phyloP scores from a whole-genome alignment of 768 basidiomycete genomes.

The Fomitopsis pulvina region DNA sequence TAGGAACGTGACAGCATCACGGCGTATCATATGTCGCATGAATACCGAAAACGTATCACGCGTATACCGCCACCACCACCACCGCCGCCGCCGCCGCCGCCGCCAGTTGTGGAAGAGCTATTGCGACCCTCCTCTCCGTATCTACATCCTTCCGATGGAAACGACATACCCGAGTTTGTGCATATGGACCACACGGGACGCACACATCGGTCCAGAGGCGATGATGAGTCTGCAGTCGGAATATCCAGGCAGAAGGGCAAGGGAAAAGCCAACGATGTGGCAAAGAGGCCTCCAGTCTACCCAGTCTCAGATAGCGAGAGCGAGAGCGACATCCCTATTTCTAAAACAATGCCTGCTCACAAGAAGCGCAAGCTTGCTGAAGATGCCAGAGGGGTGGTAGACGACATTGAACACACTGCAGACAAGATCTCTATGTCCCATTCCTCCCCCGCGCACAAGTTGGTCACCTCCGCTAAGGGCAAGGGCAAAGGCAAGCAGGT shows the following conservation, averaged over 20 bases:
- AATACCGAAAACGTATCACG: constrained; percentile 45
- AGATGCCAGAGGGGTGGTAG: constrained; percentile 34
- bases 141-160: constrained; percentile 18
- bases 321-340: constrained; percentile 43
- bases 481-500: constrained; percentile 47
- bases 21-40: constrained; percentile 51
- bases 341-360: constrained; percentile 35
- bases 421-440: constrained; percentile 27
- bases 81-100: constrained; percentile 25
- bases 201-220: constrained; percentile 27
- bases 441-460: constrained; percentile 20
- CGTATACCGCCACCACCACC: constrained; percentile 39
- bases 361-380: constrained; percentile 63
- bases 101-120: constrained; percentile 27
- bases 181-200: constrained; percentile 12
- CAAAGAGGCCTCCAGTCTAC: constrained; percentile 44
- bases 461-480: constrained; percentile 35
- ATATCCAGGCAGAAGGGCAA: constrained; percentile 30
- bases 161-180: constrained; percentile 20
- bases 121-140: constrained; percentile 29
- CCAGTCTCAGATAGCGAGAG: constrained; percentile 53
- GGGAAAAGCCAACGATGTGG: constrained; percentile 39
- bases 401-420: constrained; percentile 24
- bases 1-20: constrained; percentile 68
- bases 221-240: constrained; percentile 56